Base-by-base conservation (phyloP, 805 yeast species). In the Priceomyces carsonii region DNA sequence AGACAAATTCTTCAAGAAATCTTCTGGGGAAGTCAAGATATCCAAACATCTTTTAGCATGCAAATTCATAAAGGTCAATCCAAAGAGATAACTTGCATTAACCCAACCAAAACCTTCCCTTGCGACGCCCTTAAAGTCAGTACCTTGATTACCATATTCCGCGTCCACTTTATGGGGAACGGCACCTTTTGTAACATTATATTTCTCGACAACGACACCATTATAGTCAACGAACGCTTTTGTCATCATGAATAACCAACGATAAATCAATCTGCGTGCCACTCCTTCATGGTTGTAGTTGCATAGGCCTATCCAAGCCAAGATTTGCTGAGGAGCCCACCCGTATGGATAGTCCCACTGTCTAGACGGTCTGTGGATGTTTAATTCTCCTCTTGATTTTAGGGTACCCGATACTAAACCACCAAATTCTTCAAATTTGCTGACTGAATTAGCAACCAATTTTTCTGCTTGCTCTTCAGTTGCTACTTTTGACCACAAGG, bases 51-150 rank as follows among this genome's bases (percentile, higher is more conserved):
- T 71, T 39, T 71, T 71, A 3, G 90, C 89, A 45, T 77, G 80
- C 33, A 71, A 69, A 43, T 79, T 79, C 59, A 85, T 63, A 40
- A 76, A 77, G 15, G 82, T 71, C 42, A 88, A 63, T 0, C 96
- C 96, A 42, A 84, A 57, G 18, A 83, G 51, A 59, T 77, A 89
- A 48, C 93, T 80, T 5, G 98, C 84, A 64, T 91, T 91, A 33
- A 91, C 96, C 99, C 99, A 91, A 1, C 98, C 99, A 60, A 91
- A 91, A 1, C 99, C 99, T 62, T 93, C 97, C 6, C 85, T 82
- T 0, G 95, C 95, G 26, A 85, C 96, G 30, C 96, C 96, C 57
- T 85, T 84, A 55, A 89, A 86, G 42, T 83, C 95, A 1, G 86
- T 73, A 7, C 99, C 99, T 61, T 93, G 98, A 57, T 91, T 91